Base-by-base conservation (phyloP, 768 basidiomycete genomes). In the Calocera viscosa region DNA sequence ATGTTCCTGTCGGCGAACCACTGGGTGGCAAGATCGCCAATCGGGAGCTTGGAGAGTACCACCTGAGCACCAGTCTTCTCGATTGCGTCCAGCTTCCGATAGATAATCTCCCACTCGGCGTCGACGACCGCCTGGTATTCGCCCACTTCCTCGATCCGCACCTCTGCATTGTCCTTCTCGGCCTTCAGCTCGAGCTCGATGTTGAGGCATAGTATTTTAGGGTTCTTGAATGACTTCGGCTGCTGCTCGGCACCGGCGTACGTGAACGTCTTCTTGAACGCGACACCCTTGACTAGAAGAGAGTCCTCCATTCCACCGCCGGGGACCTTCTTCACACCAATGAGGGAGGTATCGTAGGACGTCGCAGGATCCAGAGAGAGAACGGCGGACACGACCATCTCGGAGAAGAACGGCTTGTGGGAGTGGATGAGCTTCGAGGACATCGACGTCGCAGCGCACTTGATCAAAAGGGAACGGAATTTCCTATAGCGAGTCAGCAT, bases 111-210 rank as follows among this genome's bases (percentile, higher is more conserved):
- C 96, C 96, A 99, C 75, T 99, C 96, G 12, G 96, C 96, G 75
- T 99, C 94, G 65, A 99, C 96, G 73, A 99, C 97, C 3, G 95
- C 94, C 77, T 99, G 96, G 74, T 99, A 99, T 74, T 99, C 96
- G 19, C 93, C 88, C 28, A 99, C 95, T 17, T 89, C 88, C 73
- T 98, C 93, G 19, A 99, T 93, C 38, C 96, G 86, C 43, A 99
- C 92, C 77, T 99, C 96, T 1, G 96, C 96, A 71, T 99, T 99
- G 77, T 99, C 96, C 76, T 98, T 94, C 78, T 99, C 96, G 0
- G 96, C 96, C 78, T 99, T 99, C 71, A 99, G 82, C 77, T 99
- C 96, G 65, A 99, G 84, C 75, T 99, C 96, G 70, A 99, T 95
- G 74, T 99, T 99, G 67, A 99, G 77, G 74, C 93, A 94, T 19